Conservation (phyloP, 179 eudicot genomes). For the Camellia oleifera region DNA sequence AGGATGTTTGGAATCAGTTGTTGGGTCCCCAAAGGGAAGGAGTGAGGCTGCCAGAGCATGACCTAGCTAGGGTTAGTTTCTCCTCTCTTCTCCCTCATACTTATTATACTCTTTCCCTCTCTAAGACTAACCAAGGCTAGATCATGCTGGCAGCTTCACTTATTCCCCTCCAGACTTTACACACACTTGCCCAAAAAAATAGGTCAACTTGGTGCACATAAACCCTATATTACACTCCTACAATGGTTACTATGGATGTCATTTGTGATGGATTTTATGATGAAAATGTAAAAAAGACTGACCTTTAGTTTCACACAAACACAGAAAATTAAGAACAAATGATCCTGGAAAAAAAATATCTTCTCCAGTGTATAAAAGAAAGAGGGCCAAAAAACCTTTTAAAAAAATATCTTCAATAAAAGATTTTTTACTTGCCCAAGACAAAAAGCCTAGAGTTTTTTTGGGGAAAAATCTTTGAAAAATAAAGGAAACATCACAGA, state of each 20-base stretch:
- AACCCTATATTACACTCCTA: background rate
- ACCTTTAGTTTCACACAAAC: background rate
- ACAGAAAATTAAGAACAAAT: background rate
- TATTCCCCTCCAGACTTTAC: conserved; percentile 42
- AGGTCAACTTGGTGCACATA: background rate
- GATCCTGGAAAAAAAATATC: background rate
- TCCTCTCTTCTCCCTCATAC: background rate
- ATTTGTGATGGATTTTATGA: background rate
- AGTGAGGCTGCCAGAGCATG: conserved; percentile 74
- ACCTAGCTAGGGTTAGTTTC: conserved; percentile 40
- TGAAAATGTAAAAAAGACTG: background rate
- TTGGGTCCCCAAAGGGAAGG: conserved; percentile 39
- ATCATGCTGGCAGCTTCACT: conserved; percentile 93
- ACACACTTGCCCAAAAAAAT: background rate
- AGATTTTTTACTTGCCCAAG: background rate
- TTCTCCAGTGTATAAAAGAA: background rate
- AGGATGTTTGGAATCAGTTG: conserved; percentile 5
- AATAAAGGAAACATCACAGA: background rate
- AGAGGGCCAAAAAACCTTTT: background rate
- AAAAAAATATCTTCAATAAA: no score
- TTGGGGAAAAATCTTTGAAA: background rate
- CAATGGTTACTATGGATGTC: background rate
- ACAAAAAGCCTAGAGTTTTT: no score
- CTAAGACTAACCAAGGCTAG: conserved; percentile 42
- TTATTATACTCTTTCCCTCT: background rate